Conservation (phyloP, 192 early-diverging fungal genomes). For the Pilaira anomala region DNA sequence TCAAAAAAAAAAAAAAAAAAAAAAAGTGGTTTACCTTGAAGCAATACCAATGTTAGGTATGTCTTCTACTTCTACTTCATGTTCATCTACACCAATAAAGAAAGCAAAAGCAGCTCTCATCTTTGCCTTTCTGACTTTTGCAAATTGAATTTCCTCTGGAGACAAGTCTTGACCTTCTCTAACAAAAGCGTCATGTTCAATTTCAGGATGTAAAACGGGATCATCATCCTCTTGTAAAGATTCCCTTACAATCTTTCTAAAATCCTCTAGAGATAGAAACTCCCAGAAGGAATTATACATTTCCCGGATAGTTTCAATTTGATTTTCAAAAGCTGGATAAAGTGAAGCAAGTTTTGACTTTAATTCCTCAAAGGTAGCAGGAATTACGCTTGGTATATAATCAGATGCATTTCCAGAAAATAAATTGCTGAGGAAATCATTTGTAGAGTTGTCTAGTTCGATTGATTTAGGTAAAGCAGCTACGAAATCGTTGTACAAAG, state of each 20-base stretch:
- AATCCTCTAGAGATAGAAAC: conserved; percentile 14
- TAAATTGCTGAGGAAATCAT: background rate
- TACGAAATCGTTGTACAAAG: background rate
- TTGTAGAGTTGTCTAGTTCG: background rate
- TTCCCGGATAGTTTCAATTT: conserved; percentile 17
- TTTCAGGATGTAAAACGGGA: background rate
- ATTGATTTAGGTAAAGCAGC: background rate
- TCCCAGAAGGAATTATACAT: conserved; percentile 16
- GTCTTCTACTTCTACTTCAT: conserved; percentile 60
- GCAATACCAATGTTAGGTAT: conserved; percentile 70
- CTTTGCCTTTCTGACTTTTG: conserved; percentile 40
- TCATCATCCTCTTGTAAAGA: background rate
- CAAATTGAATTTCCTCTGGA: conserved; percentile 47
- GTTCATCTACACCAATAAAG: conserved; percentile 66
- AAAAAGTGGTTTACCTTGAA: conserved; percentile 43
- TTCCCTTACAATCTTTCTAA: conserved; percentile 12
- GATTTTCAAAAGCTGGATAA: conserved; percentile 11
- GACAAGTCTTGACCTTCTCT: conserved; percentile 41
- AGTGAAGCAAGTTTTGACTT: conserved; percentile 4
- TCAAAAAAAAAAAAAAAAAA: no score
- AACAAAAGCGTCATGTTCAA: conserved; percentile 7
- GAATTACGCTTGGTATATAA: background rate
- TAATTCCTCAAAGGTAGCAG: conserved; percentile 15
- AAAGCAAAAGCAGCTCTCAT: conserved; percentile 65
- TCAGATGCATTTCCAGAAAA: background rate